These are phyloP conservation scores for Orychophragmus violaceus DNA, from an alignment of 345 rosid species.

Conservation along the genomic window DNA sequence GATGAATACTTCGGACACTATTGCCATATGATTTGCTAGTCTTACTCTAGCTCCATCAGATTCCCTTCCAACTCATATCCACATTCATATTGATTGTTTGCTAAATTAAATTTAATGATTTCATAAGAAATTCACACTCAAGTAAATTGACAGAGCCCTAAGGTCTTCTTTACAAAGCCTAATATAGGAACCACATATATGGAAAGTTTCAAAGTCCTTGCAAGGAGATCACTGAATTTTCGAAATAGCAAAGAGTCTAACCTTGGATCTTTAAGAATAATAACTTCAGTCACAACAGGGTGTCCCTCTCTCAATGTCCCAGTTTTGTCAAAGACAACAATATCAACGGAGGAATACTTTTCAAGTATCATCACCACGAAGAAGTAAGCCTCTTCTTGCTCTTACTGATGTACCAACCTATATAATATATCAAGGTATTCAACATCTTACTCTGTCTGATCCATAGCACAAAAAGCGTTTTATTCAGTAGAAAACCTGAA, in stretches of 20 bases:
- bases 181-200: not conserved
- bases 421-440: slow-evolving; percentile 9
- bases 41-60: not conserved
- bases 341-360: slow-evolving; percentile 75
- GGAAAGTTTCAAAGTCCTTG: not conserved
- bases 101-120: not conserved
- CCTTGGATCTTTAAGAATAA: slow-evolving; percentile 48
- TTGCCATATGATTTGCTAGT: not conserved
- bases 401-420: slow-evolving; percentile 94
- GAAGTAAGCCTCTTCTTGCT: slow-evolving; percentile 88
- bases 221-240: not conserved
- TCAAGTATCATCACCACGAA: slow-evolving; percentile 91
- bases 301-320: slow-evolving; percentile 89
- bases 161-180: not conserved
- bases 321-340: slow-evolving; percentile 87
- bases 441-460: slow-evolving; percentile 6
- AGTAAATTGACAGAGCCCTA: not conserved
- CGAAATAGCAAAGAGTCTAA: slow-evolving; percentile 32
- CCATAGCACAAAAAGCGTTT: not conserved
- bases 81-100: not conserved
- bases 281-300: slow-evolving; percentile 76
- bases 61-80: not conserved
- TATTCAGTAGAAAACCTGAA: slow-evolving; percentile 50
- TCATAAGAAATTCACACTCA: not conserved
- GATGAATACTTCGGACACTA: not conserved